Conservation (phyloP, 202 grass and related monocot genomes). For the Setaria italica region DNA sequence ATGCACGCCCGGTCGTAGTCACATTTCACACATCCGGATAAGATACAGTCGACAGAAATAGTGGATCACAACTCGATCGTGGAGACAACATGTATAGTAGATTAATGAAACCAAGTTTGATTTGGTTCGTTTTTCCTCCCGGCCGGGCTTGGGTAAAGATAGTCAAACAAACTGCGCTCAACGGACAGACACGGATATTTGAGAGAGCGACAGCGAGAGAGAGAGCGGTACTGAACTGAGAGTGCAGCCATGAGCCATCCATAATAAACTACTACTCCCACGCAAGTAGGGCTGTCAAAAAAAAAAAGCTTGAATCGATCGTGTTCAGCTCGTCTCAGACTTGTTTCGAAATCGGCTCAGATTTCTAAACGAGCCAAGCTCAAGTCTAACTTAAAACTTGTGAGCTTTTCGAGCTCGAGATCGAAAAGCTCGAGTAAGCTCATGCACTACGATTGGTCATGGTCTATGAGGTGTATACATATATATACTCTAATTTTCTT, state of each 20-base stretch:
- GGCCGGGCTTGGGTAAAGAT: no score
- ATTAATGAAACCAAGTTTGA: neutral
- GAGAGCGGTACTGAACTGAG: constrained; percentile 5
- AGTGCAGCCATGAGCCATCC: neutral
- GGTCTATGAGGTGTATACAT: no score
- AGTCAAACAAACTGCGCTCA: constrained; percentile 21
- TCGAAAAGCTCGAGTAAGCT: no score
- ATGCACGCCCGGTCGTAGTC: neutral
- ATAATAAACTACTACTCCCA: neutral
- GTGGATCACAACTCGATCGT: neutral
- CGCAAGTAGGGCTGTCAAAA: no score
- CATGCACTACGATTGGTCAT: no score
- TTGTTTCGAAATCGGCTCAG: no score
- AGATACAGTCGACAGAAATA: neutral
- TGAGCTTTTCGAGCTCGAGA: no score
- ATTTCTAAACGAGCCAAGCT: no score
- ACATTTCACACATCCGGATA: neutral
- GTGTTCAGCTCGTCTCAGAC: no score
- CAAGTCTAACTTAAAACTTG: no score
- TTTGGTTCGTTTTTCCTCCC: neutral
- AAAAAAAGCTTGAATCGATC: no score
- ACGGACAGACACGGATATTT: neutral
- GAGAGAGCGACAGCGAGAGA: neutral
- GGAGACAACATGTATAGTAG: neutral
- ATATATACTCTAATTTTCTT: no score